Evolutionary conservation across 2,329 filamentous ascomycete species (phyloP), one percentile per base, ranked within the genome.

Genomic region (Fusarium sacchari): DNA sequence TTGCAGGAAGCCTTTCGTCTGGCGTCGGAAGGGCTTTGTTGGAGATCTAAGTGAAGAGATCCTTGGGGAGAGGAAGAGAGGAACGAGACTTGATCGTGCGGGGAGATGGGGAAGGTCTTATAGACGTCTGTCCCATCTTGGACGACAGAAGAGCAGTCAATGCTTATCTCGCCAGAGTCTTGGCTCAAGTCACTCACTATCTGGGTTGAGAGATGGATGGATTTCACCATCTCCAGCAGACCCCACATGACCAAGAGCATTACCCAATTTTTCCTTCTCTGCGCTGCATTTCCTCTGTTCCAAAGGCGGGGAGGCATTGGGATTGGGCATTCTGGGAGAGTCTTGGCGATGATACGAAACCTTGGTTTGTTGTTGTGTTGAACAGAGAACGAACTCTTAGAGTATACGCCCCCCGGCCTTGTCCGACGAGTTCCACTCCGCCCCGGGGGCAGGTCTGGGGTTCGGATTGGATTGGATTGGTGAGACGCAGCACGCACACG

Each of bases 211-310:
- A 58, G 66, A 63, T n/a, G n/a, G 32, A 32, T 60, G 40, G 40
- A 66, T 43, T 50, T 47, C 57, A 52, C 34, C 32, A 32, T 32
- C 32, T 32, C 32, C 32, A 32, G 32, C 32, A 12, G 32, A 32
- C 32, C 71, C 64, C 75, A 75, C 75, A 77, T 61, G 39, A 74
- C 74, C 75, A 77, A 77, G 75, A 18, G 18, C 20, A 62, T 49
- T 40, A 52, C 62, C 74, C 75, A 77, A 40, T 63, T 71, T 77
- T 77, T 75, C 55, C 73, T 74, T 77, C 75, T 76, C 67, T 75
- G 26, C 74, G 50, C 15, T 72, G 42, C 24, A 67, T 61, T 56
- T 61, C 59, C 57, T 68, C 42, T 52, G 17, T 74, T 73, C 71
- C 60, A 76, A 76, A 68, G 75, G 74, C 72, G 75, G 75, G 75